Conservation (phyloP, 371 early-diverging fungal genomes). For the Lichtheimia ornata region DNA sequence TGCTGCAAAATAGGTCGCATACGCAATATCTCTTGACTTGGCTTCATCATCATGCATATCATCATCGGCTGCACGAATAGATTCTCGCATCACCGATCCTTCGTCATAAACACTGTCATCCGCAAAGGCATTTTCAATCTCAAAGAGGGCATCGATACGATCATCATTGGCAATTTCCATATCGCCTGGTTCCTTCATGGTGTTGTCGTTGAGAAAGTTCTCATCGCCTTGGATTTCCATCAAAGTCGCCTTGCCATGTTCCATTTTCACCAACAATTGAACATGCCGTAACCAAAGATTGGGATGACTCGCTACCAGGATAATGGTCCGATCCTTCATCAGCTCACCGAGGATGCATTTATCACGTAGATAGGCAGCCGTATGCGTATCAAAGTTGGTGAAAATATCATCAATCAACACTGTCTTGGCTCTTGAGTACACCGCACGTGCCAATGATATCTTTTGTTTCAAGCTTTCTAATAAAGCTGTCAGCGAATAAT, state of each 20-base stretch:
- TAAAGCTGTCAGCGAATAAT: constrained; percentile 33
- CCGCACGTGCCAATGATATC: constrained; percentile 75
- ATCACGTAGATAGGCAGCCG: constrained; percentile 62
- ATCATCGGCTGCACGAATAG: constrained; percentile 24
- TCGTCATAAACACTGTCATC: constrained; percentile 44
- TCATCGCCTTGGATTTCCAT: constrained; percentile 7
- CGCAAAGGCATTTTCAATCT: constrained; percentile 14
- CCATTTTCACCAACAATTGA: constrained; percentile 54
- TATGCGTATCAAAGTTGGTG: constrained; percentile 59
- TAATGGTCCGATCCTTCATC: constrained; percentile 72
- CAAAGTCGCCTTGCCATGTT: constrained; percentile 6
- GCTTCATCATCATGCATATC: background rate
- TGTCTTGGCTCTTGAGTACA: constrained; percentile 66
- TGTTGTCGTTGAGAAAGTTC: background rate
- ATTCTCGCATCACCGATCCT: constrained; percentile 36
- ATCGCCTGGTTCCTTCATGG: constrained; percentile 15
- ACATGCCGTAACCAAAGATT: constrained; percentile 70
- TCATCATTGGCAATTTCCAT: constrained; percentile 16
- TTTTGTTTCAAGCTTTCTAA: constrained; percentile 73
- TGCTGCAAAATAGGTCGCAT: constrained; percentile 43
- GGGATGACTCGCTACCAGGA: constrained; percentile 79
- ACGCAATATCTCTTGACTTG: constrained; percentile 31
- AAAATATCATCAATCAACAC: constrained; percentile 76
- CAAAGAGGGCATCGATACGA: constrained; percentile 34
- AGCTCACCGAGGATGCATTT: constrained; percentile 68